Evolutionary conservation across 2,329 filamentous ascomycete species (phyloP).

Genomic region (Dendryphion nanum): DNA sequence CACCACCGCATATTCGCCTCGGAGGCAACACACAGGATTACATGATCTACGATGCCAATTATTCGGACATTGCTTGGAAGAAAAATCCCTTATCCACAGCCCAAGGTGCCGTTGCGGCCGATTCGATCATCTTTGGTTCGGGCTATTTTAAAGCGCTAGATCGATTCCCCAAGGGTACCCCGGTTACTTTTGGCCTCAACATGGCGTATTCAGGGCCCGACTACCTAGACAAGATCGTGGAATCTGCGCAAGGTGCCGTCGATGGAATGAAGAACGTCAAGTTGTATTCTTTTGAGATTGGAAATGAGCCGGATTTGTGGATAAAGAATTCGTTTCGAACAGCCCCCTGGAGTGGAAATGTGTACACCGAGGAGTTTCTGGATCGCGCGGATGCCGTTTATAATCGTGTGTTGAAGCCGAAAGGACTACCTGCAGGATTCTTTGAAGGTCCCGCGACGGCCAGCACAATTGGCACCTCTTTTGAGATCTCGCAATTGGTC

Average conservation of each 20-base stretch:
- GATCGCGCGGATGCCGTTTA: constrained; percentile 45
- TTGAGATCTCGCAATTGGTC: constrained; percentile 45
- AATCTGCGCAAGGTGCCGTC: constrained; percentile 41
- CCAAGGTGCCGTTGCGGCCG: constrained; percentile 42
- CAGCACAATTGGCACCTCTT: constrained; percentile 52
- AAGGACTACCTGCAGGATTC: constrained; percentile 41
- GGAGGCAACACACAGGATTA: constrained; percentile 55
- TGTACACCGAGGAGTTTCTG: constrained; percentile 48
- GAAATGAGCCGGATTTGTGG: constrained; percentile 46
- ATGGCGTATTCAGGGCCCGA: constrained; percentile 48
- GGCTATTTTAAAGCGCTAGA: constrained; percentile 49
- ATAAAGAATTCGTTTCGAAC: constrained; percentile 47
- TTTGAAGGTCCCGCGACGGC: constrained; percentile 52
- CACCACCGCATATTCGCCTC: constrained; percentile 49
- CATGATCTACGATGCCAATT: constrained; percentile 44
- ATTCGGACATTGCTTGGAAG: constrained; percentile 38
- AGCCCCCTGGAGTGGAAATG: constrained; percentile 43
- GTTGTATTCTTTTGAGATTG: constrained; percentile 44
- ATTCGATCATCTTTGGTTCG: constrained; percentile 49
- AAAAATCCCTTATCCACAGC: constrained; percentile 40
- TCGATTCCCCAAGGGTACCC: constrained; percentile 50
- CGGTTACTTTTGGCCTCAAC: constrained; percentile 52
- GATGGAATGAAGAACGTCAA: constrained; percentile 38
- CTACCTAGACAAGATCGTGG: constrained; percentile 44
- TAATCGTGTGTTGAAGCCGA: constrained; percentile 46